A percentile compares a stretch with the other conserved stretches of the same genome.
phyloP scores from a whole-genome alignment of 176 grass and related monocot genomes.

The Aegilops sharonensis region DNA sequence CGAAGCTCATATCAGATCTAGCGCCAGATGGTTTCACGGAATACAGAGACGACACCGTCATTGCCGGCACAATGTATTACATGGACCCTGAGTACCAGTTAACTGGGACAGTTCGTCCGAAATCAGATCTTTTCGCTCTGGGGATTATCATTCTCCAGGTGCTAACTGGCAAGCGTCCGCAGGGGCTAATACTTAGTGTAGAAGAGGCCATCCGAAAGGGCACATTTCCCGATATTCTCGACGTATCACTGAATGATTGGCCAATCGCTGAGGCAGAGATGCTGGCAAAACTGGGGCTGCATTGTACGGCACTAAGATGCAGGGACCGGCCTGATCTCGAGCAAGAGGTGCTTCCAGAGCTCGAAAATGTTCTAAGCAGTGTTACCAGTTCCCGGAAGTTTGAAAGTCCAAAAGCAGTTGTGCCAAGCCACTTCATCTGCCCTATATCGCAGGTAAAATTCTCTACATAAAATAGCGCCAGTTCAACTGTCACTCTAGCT shows the following conservation, averaged over 20 bases:
- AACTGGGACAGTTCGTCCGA: slow-evolving; percentile 84
- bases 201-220: slow-evolving; percentile 54
- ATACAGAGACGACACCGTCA: slow-evolving; percentile 81
- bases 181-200: slow-evolving; percentile 49
- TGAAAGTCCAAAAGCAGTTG: slow-evolving; percentile 15
- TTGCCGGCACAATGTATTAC: slow-evolving; percentile 80
- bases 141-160: slow-evolving; percentile 83
- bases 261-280: slow-evolving; percentile 60
- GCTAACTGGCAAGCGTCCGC: slow-evolving; percentile 57
- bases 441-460: slow-evolving; percentile 76
- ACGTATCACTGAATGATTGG: slow-evolving; percentile 66
- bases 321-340: slow-evolving; percentile 76
- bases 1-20: slow-evolving; percentile 71
- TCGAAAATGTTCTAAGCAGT: slow-evolving; percentile 63
- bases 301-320: slow-evolving; percentile 59
- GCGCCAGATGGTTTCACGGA: slow-evolving; percentile 80
- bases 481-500: background rate
- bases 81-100: slow-evolving; percentile 96
- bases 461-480: background rate
- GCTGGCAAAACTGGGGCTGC: slow-evolving; percentile 66
- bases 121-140: slow-evolving; percentile 86
- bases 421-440: slow-evolving; percentile 75
- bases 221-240: slow-evolving; percentile 40
- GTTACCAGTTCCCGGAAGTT: slow-evolving; percentile 39
- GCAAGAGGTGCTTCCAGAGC: slow-evolving; percentile 64